Percentiles rank a stretch among this genome's conserved stretches.
Evolutionary conservation across 257 asterid genomes (phyloP).

Genomic region (Verbascum thapsus): DNA sequence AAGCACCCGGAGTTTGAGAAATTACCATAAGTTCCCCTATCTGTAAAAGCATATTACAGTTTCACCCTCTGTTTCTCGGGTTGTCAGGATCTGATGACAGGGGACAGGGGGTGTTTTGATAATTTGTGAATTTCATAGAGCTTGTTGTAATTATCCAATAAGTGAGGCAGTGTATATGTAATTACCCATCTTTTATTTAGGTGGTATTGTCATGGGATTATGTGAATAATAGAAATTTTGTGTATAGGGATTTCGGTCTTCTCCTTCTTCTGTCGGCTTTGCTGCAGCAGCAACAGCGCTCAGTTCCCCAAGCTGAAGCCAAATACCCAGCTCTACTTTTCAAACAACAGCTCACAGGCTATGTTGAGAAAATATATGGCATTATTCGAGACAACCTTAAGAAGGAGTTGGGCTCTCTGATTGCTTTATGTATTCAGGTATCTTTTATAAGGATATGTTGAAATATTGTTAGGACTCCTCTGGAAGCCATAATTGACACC

Average conservation of each 20-base stretch:
- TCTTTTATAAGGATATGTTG: conserved; percentile 11
- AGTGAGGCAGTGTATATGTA: too few species aligned
- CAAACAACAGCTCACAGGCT: conserved; percentile 98
- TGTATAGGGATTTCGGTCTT: conserved; percentile 91
- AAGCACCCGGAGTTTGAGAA: too few species aligned
- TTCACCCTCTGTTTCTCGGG: too few species aligned
- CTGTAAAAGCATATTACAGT: too few species aligned
- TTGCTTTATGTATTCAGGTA: conserved; percentile 94
- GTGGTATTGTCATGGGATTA: conserved; percentile 15
- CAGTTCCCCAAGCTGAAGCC: conserved; percentile 96
- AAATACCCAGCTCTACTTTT: conserved; percentile 96
- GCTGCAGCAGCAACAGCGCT: conserved; percentile 81
- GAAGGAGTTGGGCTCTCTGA: conserved; percentile 79
- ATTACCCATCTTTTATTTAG: too few species aligned
- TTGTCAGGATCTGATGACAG: too few species aligned
- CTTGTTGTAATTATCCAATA: too few species aligned
- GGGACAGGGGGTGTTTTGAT: too few species aligned
- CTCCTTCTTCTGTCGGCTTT: conserved; percentile 76
- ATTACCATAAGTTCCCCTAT: too few species aligned
- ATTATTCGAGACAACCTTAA: conserved; percentile 94
- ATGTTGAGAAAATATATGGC: conserved; percentile 97
- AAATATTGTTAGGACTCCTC: neutral
- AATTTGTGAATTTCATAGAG: too few species aligned
- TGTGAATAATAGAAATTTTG: conserved; percentile 15
- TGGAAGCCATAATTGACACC: too few species aligned